phyloP scores from a whole-genome alignment of 805 yeast species.

The Pichia thaimueangensis region DNA sequence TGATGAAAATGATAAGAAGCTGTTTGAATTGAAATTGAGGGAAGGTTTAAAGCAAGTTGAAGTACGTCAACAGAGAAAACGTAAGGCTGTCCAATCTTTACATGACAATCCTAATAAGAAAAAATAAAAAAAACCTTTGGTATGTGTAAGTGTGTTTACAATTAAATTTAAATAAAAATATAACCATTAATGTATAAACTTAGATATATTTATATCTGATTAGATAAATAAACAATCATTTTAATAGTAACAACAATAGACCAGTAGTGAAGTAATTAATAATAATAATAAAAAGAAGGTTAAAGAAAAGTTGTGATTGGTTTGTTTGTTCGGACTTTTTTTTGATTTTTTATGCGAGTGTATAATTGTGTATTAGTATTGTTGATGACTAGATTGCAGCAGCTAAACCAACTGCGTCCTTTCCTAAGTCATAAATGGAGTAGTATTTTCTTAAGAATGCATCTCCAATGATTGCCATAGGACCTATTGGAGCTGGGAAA shows the following conservation, averaged over 20 bases:
- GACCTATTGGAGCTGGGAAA: constrained; percentile 95
- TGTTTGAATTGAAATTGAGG: constrained; percentile 2
- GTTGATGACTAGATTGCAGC: constrained; percentile 48
- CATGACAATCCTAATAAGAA: background rate
- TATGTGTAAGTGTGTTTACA: background rate
- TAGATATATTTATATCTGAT: background rate
- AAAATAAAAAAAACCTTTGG: background rate
- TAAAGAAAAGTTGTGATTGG: no score
- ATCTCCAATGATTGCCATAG: constrained; percentile 93
- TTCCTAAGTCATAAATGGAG: constrained; percentile 86
- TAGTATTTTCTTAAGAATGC: constrained; percentile 94
- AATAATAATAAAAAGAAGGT: no score
- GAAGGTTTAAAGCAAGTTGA: constrained; percentile 9
- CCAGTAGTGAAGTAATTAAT: background rate
- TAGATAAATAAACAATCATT: no score
- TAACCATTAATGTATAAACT: background rate
- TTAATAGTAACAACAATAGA: background rate
- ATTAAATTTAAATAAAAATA: no score
- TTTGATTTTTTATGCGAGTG: no score
- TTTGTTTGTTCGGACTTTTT: no score
- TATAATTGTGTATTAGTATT: no score
- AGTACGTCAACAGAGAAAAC: background rate
- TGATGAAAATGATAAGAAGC: constrained; percentile 7
- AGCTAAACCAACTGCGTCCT: constrained; percentile 93
- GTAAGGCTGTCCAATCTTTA: constrained; percentile 8